Percentiles rank a stretch among this genome's conserved stretches.
Conservation (phyloP, 2,329 filamentous ascomycete species). For the Dendryphion nanum region DNA sequence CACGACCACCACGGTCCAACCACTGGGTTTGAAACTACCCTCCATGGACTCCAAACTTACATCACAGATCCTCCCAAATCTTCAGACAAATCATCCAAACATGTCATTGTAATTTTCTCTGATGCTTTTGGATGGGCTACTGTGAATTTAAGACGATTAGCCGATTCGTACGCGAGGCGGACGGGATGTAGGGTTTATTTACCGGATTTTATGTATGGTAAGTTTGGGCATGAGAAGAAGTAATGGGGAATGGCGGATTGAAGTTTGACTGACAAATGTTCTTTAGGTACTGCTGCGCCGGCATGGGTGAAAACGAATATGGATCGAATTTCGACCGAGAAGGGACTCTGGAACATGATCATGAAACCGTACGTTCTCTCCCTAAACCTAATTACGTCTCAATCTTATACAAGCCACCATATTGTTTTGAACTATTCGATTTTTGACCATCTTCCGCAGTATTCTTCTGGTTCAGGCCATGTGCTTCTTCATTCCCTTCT, state of each 20-base stretch:
- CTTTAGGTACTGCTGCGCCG: background rate
- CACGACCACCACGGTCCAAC: background rate
- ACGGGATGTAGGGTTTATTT: background rate
- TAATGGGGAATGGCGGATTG: too few relatives aligned
- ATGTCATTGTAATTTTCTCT: background rate
- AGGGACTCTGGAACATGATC: background rate
- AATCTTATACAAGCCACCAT: too few relatives aligned
- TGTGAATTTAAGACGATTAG: background rate
- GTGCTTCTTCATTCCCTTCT: background rate
- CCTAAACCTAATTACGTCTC: too few relatives aligned
- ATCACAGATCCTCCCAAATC: background rate
- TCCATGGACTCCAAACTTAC: background rate
- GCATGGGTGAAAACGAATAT: background rate
- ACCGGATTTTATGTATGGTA: background rate
- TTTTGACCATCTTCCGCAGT: too few relatives aligned
- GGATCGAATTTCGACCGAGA: background rate
- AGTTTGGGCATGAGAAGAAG: too few relatives aligned
- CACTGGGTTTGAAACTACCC: background rate
- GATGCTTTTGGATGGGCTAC: background rate
- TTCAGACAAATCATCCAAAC: background rate
- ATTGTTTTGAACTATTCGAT: too few relatives aligned
- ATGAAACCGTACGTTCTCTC: background rate
- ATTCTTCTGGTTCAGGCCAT: background rate
- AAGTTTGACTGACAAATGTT: too few relatives aligned
- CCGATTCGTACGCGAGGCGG: background rate